Conservation (phyloP, 139 green algal species). For the Picochlorum sp. region DNA sequence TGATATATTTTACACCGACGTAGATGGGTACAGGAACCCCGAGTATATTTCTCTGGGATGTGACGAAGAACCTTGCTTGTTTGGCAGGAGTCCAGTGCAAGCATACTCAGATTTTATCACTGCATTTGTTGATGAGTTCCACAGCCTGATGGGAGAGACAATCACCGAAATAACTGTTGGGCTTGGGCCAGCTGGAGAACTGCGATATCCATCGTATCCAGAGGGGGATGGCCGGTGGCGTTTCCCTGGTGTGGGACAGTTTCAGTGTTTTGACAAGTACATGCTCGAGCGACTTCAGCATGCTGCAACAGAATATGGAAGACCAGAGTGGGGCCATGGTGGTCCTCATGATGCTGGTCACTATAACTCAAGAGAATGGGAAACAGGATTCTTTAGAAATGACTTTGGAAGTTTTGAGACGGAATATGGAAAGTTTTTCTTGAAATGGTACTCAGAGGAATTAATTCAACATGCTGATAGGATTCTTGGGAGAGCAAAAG, state of each 20-base stretch:
- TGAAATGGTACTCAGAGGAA: constrained; percentile 83
- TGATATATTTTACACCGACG: constrained; percentile 96
- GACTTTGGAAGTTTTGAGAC: constrained; percentile 75
- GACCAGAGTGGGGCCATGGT: constrained; percentile 77
- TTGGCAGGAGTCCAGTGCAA: constrained; percentile 73
- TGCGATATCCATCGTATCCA: constrained; percentile 96
- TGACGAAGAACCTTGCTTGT: constrained; percentile 73
- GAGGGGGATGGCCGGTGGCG: constrained; percentile 87
- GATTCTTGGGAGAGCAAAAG: constrained; percentile 56
- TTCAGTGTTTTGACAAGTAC: constrained; percentile 98
- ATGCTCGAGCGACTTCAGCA: constrained; percentile 76
- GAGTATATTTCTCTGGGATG: constrained; percentile 93
- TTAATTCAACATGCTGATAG: constrained; percentile 79
- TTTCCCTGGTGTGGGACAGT: constrained; percentile 95
- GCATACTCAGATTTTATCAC: constrained; percentile 89
- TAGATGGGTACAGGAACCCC: constrained; percentile 69
- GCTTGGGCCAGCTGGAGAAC: constrained; percentile 91
- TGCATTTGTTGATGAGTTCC: constrained; percentile 77
- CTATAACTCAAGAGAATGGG: constrained; percentile 82
- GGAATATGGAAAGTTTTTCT: constrained; percentile 89
- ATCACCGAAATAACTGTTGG: constrained; percentile 92
- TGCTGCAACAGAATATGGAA: constrained; percentile 55
- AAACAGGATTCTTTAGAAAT: constrained; percentile 89
- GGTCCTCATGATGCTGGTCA: constrained; percentile 87
- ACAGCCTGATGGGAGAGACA: constrained; percentile 48